Base-by-base conservation (phyloP, 2,329 filamentous ascomycete species). In the Blastomyces parvus region DNA sequence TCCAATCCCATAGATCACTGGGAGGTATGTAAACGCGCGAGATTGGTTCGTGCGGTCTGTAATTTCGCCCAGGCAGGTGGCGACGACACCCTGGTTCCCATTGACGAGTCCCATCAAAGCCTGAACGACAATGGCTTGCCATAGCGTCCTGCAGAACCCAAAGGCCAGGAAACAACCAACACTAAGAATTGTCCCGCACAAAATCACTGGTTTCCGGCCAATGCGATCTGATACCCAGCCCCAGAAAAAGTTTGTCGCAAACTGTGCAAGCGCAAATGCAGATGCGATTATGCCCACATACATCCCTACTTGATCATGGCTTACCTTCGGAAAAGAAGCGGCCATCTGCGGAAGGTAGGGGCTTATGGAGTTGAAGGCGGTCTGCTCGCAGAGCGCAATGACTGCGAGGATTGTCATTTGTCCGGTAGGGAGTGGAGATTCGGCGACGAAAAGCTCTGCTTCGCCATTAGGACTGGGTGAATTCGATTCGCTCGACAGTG, bases 311-410 rank as follows among this genome's bases (percentile, higher is more conserved):
- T 91, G 80, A 6, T 80, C 81, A 1, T 82, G 77, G 25, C 88
- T 83, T 25, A 97, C 87, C 66, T 90, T 90, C 0, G 90, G 89
- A 73, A 97, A 97, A 0, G 86, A 86, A 27, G 86, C 84, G 1
- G 92, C 87, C 93, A 99, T 97, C 69, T 91, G 85, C 0, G 94
- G 94, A 1, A 99, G 84, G 75, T 99, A 99, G 0, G 94, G 94
- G 13, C 88, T 89, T 71, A 99, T 97, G 27, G 91, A 96, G 76
- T 99, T 99, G 72, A 99, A 83, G 0, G 94, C 94, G 0, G 93
- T 97, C 80, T 99, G 94, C 74, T 99, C 94, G 62, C 90, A 89
- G 27, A 99, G 82, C 7, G 92, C 92, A 65, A 99, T 89, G 67
- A 97, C 79, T 0, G 93, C 93, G 42, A 99, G 80, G 14, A 97